These are phyloP conservation scores for Agapanthus africanus DNA, from an alignment of 106 monocot genomes.

Conservation along the genomic window DNA sequence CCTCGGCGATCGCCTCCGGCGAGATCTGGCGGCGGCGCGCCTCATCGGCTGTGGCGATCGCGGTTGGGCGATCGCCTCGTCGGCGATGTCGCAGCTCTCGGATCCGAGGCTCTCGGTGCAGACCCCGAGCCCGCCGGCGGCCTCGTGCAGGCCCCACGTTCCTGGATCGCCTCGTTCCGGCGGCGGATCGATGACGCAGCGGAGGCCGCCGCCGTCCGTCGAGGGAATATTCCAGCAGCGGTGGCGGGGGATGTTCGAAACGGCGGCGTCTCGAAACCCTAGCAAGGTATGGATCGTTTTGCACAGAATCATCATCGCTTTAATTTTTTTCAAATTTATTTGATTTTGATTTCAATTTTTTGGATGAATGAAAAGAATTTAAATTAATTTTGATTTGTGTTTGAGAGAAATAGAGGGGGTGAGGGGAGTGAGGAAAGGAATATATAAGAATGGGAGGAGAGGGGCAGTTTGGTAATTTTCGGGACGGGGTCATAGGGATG, in stretches of 20 bases:
- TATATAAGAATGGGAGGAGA: not conserved
- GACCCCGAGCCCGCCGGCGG: conserved; percentile 5
- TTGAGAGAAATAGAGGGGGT: not conserved
- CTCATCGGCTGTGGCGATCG: not conserved
- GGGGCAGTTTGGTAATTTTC: conserved; percentile 8
- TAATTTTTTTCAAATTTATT: too few relatives aligned
- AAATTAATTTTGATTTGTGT: not conserved
- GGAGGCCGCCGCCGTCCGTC: conserved; percentile 11
- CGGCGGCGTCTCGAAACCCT: conserved; percentile 6
- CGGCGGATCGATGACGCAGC: conserved; percentile 8
- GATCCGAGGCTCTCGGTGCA: conserved; percentile 22
- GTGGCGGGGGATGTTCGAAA: conserved; percentile 2
- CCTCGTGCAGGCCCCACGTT: conserved; percentile 21
- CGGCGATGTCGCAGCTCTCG: conserved; percentile 14
- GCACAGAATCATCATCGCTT: conserved; percentile 12
- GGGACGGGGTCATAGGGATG: not conserved
- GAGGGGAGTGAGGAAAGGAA: not conserved
- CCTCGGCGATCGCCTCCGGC: not conserved
- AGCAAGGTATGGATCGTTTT: conserved; percentile 18
- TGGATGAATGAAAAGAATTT: too few relatives aligned
- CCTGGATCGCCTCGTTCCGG: conserved; percentile 12
- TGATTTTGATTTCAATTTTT: too few relatives aligned
- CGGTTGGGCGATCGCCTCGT: not conserved
- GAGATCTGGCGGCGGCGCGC: not conserved
- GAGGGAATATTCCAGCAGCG: not conserved